Percentiles rank a stretch among this genome's conserved stretches.
Evolutionary conservation across 108 stramenopile species (phyloP).

Genomic region (Skeletonema tropicum): DNA sequence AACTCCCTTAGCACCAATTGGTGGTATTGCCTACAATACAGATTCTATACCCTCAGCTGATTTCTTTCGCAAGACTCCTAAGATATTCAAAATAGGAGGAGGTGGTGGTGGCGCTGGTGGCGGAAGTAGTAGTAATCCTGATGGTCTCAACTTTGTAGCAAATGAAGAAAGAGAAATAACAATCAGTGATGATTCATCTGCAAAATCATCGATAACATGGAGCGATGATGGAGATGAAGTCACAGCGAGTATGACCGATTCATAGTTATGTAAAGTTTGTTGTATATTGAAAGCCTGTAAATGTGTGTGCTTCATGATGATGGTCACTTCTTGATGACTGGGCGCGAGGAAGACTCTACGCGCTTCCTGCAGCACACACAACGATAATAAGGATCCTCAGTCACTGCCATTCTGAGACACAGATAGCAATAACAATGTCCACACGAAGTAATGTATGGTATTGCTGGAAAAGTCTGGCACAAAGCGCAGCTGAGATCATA

Average conservation of each 20-base stretch:
- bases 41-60: neutral
- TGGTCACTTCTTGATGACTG: neutral
- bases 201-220: neutral
- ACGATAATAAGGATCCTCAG: slow-evolving; percentile 43
- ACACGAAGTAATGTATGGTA: slow-evolving; percentile 48
- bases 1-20: neutral
- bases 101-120: neutral
- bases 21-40: neutral
- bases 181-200: neutral
- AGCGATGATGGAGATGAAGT: neutral
- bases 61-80: slow-evolving; percentile 16
- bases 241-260: slow-evolving; percentile 2
- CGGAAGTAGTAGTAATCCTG: neutral
- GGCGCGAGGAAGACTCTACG: slow-evolving; percentile 18
- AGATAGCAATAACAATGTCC: slow-evolving; percentile 52
- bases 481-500: slow-evolving; percentile 27
- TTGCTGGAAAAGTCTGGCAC: slow-evolving; percentile 39
- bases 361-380: slow-evolving; percentile 36
- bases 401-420: slow-evolving; percentile 46
- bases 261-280: neutral
- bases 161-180: neutral
- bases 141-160: neutral
- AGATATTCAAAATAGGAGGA: slow-evolving; percentile 24
- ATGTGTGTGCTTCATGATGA: neutral
- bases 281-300: neutral